phyloP scores from a whole-genome alignment of 164 flowering plant species.

The Vitis cinerea region DNA sequence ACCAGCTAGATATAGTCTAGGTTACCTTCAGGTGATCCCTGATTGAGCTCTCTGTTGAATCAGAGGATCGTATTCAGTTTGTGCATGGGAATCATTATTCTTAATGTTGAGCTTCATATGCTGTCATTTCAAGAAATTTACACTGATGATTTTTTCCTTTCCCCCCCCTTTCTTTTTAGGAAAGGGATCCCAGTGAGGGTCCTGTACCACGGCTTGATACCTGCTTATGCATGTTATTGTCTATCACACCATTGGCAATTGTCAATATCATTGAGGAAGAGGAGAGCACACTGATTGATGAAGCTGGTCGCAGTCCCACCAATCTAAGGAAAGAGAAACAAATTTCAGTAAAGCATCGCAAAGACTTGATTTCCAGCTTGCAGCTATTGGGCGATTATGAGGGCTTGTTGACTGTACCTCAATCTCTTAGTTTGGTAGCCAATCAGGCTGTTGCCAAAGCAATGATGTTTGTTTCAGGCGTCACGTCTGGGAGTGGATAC shows the following conservation, averaged over 20 bases:
- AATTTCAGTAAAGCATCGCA: slow-evolving; percentile 50
- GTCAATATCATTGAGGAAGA: slow-evolving; percentile 85
- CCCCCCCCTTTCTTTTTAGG: slow-evolving; percentile 37
- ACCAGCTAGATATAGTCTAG: not conserved
- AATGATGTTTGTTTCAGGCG: slow-evolving; percentile 71
- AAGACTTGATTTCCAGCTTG: slow-evolving; percentile 67
- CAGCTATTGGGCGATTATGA: slow-evolving; percentile 75
- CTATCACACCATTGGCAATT: slow-evolving; percentile 68
- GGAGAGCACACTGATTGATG: slow-evolving; percentile 47
- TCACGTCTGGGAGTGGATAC: slow-evolving; percentile 55
- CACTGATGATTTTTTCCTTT: not conserved
- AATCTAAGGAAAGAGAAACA: slow-evolving; percentile 42
- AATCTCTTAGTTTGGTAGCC: slow-evolving; percentile 58
- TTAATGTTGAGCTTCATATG: slow-evolving; percentile 4
- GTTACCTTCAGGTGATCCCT: not conserved
- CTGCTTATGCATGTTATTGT: slow-evolving; percentile 75
- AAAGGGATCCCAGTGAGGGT: slow-evolving; percentile 90
- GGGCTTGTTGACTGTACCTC: slow-evolving; percentile 77
- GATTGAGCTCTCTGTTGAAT: not conserved
- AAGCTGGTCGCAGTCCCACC: slow-evolving; percentile 29
- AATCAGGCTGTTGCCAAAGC: slow-evolving; percentile 98
- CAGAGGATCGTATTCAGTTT: not conserved
- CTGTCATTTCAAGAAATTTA: not conserved
- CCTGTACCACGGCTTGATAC: slow-evolving; percentile 90
- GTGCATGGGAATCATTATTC: not conserved